Percentiles rank a stretch among this genome's conserved stretches.
Conservation (phyloP, 257 asterid species). For the Solanum stenotomum region DNA sequence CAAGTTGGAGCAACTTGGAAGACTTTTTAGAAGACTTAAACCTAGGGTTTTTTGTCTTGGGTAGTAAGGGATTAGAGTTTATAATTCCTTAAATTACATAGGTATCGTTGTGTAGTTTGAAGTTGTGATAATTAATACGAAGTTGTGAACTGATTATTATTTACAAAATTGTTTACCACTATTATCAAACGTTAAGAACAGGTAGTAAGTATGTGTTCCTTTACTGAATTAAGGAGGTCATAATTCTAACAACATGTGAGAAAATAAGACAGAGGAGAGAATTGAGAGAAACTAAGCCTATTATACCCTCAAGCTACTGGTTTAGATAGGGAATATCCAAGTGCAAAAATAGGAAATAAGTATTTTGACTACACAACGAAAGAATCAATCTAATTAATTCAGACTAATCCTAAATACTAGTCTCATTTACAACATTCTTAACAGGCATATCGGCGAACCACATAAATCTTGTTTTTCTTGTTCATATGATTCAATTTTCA, state of each 20-base stretch:
- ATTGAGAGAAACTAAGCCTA: neutral
- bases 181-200: too few species aligned
- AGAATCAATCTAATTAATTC: neutral
- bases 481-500: neutral
- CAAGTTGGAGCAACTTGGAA: too few species aligned
- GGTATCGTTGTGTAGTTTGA: too few species aligned
- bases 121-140: too few species aligned
- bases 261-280: neutral
- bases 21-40: too few species aligned
- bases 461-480: neutral
- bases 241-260: neutral
- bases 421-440: neutral
- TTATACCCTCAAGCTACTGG: neutral
- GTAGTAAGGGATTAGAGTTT: too few species aligned
- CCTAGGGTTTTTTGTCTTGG: too few species aligned
- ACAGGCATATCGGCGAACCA: neutral
- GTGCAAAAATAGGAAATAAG: neutral
- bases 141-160: too few species aligned
- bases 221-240: too few species aligned
- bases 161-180: too few species aligned
- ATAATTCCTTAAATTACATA: too few species aligned
- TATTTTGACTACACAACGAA: neutral
- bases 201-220: too few species aligned
- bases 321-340: neutral
- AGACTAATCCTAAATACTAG: neutral